phyloP scores from a whole-genome alignment of 164 flowering plant species.

The Sextonia rubra region DNA sequence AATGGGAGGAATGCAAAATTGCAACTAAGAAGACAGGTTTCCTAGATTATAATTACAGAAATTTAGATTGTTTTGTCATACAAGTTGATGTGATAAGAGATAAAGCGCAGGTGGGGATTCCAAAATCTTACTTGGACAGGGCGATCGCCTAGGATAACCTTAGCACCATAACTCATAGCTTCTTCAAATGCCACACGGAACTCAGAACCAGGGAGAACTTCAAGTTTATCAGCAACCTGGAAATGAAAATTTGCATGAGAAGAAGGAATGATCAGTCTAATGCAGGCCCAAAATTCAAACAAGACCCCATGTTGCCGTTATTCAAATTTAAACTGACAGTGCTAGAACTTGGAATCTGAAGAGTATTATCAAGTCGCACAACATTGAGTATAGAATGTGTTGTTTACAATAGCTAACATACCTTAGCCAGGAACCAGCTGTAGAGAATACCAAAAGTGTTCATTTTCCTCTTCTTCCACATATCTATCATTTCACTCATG shows the following conservation, averaged over 20 bases:
- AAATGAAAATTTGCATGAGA: neutral
- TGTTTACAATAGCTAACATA: constrained; percentile 18
- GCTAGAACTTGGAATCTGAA: neutral
- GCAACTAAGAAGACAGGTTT: neutral
- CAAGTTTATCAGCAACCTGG: constrained; percentile 77
- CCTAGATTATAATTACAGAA: neutral
- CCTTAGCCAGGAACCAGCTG: constrained; percentile 98
- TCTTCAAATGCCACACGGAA: constrained; percentile 95
- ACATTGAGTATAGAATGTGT: neutral
- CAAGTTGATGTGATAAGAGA: neutral
- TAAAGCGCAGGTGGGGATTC: too few relatives aligned
- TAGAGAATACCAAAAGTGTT: constrained; percentile 74
- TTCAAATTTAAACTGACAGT: neutral
- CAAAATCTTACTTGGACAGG: constrained; percentile 62
- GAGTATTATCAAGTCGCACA: neutral
- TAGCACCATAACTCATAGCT: constrained; percentile 80
- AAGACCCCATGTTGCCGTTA: neutral
- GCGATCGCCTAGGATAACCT: constrained; percentile 95
- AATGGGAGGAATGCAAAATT: neutral
- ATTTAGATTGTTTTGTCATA: neutral
- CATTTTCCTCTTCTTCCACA: constrained; percentile 71
- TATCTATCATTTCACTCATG: constrained; percentile 73
- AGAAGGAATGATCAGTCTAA: neutral
- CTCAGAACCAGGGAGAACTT: constrained; percentile 92
- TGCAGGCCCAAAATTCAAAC: neutral